Evolutionary conservation across 768 basidiomycete genomes (phyloP).

Genomic region (Hygrophoropsis aurantiaca): DNA sequence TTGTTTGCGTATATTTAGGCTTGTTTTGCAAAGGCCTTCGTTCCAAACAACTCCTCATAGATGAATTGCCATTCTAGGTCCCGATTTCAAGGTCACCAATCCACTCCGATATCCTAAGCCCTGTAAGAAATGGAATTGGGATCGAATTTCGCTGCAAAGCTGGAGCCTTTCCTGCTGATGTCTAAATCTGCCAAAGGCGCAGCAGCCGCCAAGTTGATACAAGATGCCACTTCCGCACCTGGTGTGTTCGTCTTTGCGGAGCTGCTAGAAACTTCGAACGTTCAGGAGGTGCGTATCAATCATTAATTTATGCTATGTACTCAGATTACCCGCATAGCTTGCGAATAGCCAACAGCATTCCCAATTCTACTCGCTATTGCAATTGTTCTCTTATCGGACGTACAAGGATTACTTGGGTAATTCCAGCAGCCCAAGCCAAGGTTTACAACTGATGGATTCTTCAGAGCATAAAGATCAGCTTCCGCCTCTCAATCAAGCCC

Average conservation of each 20-base stretch:
- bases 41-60: constrained; percentile 13
- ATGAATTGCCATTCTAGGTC: constrained; percentile 6
- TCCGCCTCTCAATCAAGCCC: constrained; percentile 69
- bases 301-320: background rate
- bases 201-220: constrained; percentile 84
- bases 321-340: constrained; percentile 49
- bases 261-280: constrained; percentile 76
- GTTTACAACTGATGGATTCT: constrained; percentile 5
- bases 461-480: constrained; percentile 65
- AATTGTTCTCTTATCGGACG: constrained; percentile 90
- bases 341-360: constrained; percentile 61
- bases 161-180: constrained; percentile 91
- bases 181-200: constrained; percentile 91
- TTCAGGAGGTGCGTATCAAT: constrained; percentile 68
- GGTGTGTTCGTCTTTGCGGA: constrained; percentile 94
- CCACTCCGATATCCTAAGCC: background rate
- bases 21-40: constrained; percentile 7
- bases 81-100: background rate
- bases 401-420: constrained; percentile 80
- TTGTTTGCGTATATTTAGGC: background rate
- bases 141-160: constrained; percentile 60
- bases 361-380: constrained; percentile 62
- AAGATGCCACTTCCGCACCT: constrained; percentile 83
- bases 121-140: constrained; percentile 55
- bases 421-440: constrained; percentile 13